Evolutionary conservation across 2,329 filamentous ascomycete species (phyloP), one percentile per base, ranked within the genome.

Genomic region (Trichoderma sp.): DNA sequence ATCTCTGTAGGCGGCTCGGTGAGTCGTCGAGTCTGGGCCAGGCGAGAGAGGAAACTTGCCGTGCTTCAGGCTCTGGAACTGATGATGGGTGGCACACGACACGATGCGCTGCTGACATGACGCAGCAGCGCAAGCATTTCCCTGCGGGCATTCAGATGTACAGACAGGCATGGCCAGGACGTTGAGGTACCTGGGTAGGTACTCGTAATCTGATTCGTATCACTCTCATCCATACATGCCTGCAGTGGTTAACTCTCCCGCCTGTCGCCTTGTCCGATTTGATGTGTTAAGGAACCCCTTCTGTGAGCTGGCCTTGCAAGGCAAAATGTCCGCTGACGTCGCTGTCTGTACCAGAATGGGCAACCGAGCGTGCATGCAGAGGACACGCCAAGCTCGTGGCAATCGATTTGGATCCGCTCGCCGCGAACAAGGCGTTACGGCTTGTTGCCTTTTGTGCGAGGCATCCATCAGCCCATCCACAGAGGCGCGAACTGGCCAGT

Each of bases 91-190:
- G 64, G 64, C 51, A 57, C 64, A 65, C 57, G 50, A 50, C 57
- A 48, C 55, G 59, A 26, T 48, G 54, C 64, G 39, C 28, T 61
- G 63, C 63, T 65, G 64, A 66, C 64, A 66, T 66, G 59, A 66
- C 64, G 44, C 30, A 58, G 19, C 21, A 39, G 47, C 24, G 52
- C 19, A 19, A 14, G 12, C 2, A 3, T 1, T 10, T 14, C 30
- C 14, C 19, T 51, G 62, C 15, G 47, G 39, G 34, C 45, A 21
- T 7, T 17, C 21, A 30, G 24, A 41, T 9, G 51, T 55, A 41
- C 30, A 19, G 45, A 19, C 10, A 15, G 7, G 10, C 45, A 21
- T 48, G n/a, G n/a, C 19, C 19, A 39, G 28, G 7, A 9, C 7
- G 30, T 34, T 3, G 2, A 10, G 30, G 61, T 57, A 58, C 24